Evolutionary conservation across 2,329 filamentous ascomycete genomes (phyloP).

Genomic region (Claviceps capensis): DNA sequence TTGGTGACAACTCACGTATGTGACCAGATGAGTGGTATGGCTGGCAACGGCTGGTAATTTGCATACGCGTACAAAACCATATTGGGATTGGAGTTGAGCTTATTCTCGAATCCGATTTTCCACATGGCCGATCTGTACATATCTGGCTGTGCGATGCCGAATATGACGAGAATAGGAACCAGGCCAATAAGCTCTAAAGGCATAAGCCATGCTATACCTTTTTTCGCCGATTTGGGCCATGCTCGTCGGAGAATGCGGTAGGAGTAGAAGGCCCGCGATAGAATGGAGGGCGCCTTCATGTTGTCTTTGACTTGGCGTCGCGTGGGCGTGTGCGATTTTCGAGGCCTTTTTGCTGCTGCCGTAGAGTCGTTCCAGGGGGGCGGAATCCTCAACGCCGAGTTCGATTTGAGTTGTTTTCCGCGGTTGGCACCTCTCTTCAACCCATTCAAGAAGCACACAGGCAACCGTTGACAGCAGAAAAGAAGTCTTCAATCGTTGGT

Average conservation of each 20-base stretch:
- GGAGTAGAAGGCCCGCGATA: conserved; percentile 8
- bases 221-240: conserved; percentile 37
- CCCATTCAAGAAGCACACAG: not conserved
- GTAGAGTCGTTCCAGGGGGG: not conserved
- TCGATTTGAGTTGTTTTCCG: conserved; percentile 1
- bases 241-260: conserved; percentile 45
- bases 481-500: not conserved
- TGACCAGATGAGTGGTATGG: conserved; percentile 59
- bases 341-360: not conserved
- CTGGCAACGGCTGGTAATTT: conserved; percentile 50
- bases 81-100: conserved; percentile 61
- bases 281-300: conserved; percentile 3
- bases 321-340: not conserved
- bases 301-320: not conserved
- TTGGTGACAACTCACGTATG: conserved; percentile 40
- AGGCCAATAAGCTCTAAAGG: conserved; percentile 51
- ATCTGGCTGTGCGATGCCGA: conserved; percentile 60
- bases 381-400: not conserved
- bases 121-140: conserved; percentile 59
- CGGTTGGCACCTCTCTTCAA: not conserved
- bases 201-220: conserved; percentile 49
- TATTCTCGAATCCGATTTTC: conserved; percentile 55
- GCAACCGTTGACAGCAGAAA: not conserved
- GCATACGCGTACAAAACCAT: conserved; percentile 60
- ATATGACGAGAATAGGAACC: conserved; percentile 53